Percentiles rank a stretch among this genome's conserved stretches.
Evolutionary conservation across 2,329 filamentous ascomycete species (phyloP).

Genomic region (Xylaria sp.): DNA sequence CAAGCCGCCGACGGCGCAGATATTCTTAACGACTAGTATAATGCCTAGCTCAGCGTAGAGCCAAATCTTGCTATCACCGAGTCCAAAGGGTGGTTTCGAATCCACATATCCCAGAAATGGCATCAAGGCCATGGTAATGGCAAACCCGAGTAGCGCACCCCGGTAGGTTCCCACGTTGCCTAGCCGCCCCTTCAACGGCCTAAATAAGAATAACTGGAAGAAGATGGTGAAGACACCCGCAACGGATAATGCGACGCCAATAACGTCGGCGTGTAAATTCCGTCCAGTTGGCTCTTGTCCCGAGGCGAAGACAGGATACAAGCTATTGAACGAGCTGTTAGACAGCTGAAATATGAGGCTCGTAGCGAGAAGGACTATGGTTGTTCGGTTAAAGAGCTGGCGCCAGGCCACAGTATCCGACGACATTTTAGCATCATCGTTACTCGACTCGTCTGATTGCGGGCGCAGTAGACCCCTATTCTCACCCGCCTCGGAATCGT

Average conservation of each 20-base stretch:
- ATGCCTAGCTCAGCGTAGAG: conserved; percentile 84
- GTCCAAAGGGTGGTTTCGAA: conserved; percentile 63
- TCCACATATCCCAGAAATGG: conserved; percentile 87
- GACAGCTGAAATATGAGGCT: conserved; percentile 94
- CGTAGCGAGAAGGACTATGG: conserved; percentile 81
- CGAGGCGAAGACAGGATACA: conserved; percentile 93
- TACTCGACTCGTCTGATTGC: conserved; percentile 55
- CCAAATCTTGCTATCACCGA: conserved; percentile 73
- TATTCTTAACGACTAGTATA: conserved; percentile 87
- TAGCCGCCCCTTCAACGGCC: conserved; percentile 77
- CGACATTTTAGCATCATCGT: conserved; percentile 55
- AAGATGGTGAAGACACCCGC: conserved; percentile 87
- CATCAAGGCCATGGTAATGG: conserved; percentile 85
- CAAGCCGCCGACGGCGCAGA: conserved; percentile 87
- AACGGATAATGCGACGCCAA: conserved; percentile 86
- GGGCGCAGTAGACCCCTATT: conserved; percentile 43
- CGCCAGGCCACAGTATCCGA: conserved; percentile 62
- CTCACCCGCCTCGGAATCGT: conserved; percentile 42
- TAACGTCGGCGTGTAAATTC: conserved; percentile 77
- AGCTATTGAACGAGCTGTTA: conserved; percentile 94
- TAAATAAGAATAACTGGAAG: conserved; percentile 90
- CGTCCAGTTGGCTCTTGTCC: conserved; percentile 80
- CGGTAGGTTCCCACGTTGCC: conserved; percentile 91
- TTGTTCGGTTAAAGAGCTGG: conserved; percentile 81
- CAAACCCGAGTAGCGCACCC: conserved; percentile 80